A percentile compares a stretch with the other conserved stretches of the same genome.
Conservation (phyloP, 371 early-diverging fungal genomes). For the Lichtheimia ornata region DNA sequence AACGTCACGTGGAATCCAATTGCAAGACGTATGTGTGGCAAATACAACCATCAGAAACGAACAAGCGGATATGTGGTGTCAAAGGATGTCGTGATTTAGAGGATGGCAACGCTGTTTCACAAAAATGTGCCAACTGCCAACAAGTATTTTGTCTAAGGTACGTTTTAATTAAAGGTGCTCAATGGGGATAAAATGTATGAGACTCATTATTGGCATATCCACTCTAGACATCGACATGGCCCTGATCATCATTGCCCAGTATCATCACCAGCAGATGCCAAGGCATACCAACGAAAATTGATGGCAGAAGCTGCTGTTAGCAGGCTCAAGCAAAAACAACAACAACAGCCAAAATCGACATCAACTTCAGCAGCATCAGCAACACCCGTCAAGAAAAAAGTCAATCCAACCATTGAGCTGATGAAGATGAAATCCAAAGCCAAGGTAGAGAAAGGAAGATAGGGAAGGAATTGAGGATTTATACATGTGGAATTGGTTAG, state of each 20-base stretch:
- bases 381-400: slow-evolving; percentile 7
- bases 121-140: slow-evolving; percentile 1
- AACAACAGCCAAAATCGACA: slow-evolving; percentile 4
- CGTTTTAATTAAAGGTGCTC: background rate
- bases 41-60: background rate
- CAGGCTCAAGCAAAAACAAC: slow-evolving; percentile 4
- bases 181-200: too few relatives aligned
- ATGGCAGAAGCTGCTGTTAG: slow-evolving; percentile 6
- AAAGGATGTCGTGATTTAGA: slow-evolving; percentile 10
- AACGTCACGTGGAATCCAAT: background rate
- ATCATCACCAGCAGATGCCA: slow-evolving; percentile 1
- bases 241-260: slow-evolving; percentile 7
- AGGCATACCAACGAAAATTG: slow-evolving; percentile 2
- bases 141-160: slow-evolving; percentile 7
- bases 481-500: background rate
- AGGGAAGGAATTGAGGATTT: background rate
- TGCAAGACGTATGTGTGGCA: slow-evolving; percentile 1
- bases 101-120: background rate
- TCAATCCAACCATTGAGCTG: slow-evolving; percentile 6
- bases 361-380: background rate
- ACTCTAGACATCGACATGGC: slow-evolving; percentile 2
- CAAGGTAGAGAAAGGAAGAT: background rate
- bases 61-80: background rate
- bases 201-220: too few relatives aligned
- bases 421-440: slow-evolving; percentile 18